These are phyloP conservation scores for Pichia membranifaciens DNA, from an alignment of 805 yeast species.

Conservation along the genomic window DNA sequence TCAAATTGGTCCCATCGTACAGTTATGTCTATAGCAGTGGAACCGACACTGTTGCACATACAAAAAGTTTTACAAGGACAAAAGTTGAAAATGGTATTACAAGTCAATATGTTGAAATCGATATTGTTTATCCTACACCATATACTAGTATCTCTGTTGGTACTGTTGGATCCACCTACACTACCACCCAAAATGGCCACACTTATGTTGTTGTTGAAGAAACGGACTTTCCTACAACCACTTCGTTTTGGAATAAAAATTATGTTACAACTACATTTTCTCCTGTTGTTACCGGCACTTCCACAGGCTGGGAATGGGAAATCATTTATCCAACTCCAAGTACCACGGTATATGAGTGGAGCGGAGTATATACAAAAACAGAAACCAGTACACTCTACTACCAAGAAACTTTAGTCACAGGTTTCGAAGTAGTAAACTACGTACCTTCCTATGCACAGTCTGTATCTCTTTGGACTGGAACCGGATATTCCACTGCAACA, in stretches of 20 bases:
- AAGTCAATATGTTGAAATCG: neutral
- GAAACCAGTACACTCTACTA: no score
- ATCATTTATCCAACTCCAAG: no score
- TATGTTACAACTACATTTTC: neutral
- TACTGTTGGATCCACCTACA: neutral
- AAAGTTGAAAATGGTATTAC: conserved; percentile 1
- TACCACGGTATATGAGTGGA: no score
- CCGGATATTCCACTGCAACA: neutral
- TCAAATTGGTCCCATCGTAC: no score
- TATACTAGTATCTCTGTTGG: conserved; percentile 1
- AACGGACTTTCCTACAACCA: neutral
- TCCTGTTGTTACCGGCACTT: no score
- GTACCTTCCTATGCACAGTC: neutral
- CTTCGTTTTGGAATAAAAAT: neutral
- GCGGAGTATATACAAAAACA: no score
- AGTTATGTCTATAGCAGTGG: neutral
- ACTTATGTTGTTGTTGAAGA: neutral
- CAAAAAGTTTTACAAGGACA: neutral
- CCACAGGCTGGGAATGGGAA: no score
- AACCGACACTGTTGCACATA: neutral
- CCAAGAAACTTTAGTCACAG: no score
- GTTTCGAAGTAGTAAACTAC: no score
- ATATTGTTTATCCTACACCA: neutral
- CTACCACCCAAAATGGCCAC: neutral
- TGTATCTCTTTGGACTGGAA: conserved; percentile 3